Base-by-base conservation (phyloP, 2,329 filamentous ascomycete species). In the Colletotrichum godetiae region DNA sequence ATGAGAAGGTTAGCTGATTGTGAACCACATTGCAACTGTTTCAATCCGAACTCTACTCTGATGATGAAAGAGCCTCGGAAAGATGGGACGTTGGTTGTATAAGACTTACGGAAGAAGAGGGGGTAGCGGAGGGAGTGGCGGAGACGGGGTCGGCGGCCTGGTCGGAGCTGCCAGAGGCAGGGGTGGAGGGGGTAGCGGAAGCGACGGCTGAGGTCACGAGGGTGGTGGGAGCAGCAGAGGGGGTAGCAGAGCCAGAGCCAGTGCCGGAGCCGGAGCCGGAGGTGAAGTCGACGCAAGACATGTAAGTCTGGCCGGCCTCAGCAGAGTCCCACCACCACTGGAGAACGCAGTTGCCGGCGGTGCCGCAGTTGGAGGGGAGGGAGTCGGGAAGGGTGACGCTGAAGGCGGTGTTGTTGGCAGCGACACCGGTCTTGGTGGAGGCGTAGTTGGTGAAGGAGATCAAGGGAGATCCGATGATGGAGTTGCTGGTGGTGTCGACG, bases 321-420 rank as follows among this genome's bases (percentile, higher is more conserved):
- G 80, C 78, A 2, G 89, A 89, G 75, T 90, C 84, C 90, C 90
- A 92, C 81, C 84, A 91, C 89, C 90, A 91, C 81, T 92, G 90
- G 59, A 92, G 84, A 5, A 88, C 79, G 65, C 84, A 85, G 74
- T 83, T 81, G 52, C 89, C 89, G 24, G 86, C 84, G 22, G 80
- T 84, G 55, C 84, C 80, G 80, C 89, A 91, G 70, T 87, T 78
- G 73, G 77, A 77, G 22, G 77, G 79, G 22, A 90, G 80, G 74
- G 86, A 82, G 55, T 78, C 76, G 1, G 89, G 89, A 75, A 91
- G 88, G 49, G 86, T 90, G 77, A 91, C 83, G 75, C 82, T 85
- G 81, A 91, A 91, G 73, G 83, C 82, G 55, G 84, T 77, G 74
- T 75, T 75, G 74, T 75, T 75, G 74, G 74, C 63, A 29, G 71